Evolutionary conservation across 306 rosid species (phyloP).

Genomic region (Prosopis cineraria): DNA sequence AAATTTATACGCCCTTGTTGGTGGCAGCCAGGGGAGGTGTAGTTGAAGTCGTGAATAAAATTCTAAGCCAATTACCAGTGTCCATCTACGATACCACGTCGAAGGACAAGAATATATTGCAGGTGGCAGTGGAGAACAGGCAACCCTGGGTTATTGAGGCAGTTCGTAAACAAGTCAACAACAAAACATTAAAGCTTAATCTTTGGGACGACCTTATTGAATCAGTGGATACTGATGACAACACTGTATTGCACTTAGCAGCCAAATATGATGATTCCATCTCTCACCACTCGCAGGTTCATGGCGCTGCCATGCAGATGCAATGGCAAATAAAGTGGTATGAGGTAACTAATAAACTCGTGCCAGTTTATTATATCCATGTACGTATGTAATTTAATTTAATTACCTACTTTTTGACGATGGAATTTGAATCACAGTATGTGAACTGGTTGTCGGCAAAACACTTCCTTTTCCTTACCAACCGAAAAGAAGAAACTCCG

Average conservation of each 20-base stretch:
- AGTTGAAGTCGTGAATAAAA: not conserved
- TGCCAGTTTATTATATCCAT: not conserved
- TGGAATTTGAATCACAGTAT: not conserved
- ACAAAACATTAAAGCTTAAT: not conserved
- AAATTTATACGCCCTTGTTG: not conserved
- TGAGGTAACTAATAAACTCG: not conserved
- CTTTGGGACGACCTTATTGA: not conserved
- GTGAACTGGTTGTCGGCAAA: not conserved
- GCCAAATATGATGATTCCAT: not conserved
- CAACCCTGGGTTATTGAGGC: not conserved
- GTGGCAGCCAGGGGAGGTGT: not conserved
- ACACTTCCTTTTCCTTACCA: not conserved
- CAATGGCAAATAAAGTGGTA: not conserved
- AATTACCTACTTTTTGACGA: too few relatives aligned
- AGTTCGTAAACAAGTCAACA: not conserved
- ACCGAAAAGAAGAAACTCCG: not conserved
- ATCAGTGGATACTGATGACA: not conserved
- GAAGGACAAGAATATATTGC: not conserved
- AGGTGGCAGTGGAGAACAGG: conserved; percentile 2
- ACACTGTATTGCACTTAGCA: conserved; percentile 24
- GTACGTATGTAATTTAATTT: too few relatives aligned
- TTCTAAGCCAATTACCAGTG: not conserved
- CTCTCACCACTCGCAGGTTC: too few relatives aligned
- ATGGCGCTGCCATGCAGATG: not conserved
- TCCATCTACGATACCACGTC: not conserved